A percentile compares a stretch with the other conserved stretches of the same genome.
Conservation (phyloP, 495 filamentous ascomycete species). For the Choiromyces venosus region DNA sequence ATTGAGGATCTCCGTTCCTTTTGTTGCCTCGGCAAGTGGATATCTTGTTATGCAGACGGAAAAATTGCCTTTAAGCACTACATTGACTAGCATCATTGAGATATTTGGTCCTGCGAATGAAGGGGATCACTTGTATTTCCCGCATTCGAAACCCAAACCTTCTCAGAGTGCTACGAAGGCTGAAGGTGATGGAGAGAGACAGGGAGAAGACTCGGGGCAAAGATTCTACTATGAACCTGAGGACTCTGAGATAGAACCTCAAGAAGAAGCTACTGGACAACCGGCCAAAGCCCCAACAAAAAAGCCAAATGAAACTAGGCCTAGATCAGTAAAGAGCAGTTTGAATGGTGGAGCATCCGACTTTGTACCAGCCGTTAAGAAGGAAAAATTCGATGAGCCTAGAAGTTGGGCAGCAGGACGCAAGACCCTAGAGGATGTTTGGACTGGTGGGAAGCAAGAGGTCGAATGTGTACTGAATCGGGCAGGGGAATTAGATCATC, state of each 20-base stretch:
- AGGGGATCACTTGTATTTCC: conserved; percentile 38
- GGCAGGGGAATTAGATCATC: conserved; percentile 21
- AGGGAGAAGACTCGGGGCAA: conserved; percentile 13
- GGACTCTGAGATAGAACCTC: conserved; percentile 17
- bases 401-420: conserved; percentile 19
- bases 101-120: conserved; percentile 30
- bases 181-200: conserved; percentile 25
- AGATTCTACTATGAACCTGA: conserved; percentile 35
- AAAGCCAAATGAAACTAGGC: not conserved
- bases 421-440: conserved; percentile 38
- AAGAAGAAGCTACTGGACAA: conserved; percentile 2
- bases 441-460: conserved; percentile 33
- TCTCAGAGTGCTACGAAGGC: conserved; percentile 21
- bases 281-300: not conserved
- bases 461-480: conserved; percentile 33
- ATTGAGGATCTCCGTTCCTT: conserved; percentile 32
- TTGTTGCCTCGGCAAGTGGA: conserved; percentile 6
- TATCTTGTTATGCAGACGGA: conserved; percentile 33
- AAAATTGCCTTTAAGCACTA: conserved; percentile 34
- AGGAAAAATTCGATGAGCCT: conserved; percentile 2
- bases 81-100: conserved; percentile 34
- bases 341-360: conserved; percentile 21
- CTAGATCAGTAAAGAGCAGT: conserved; percentile 16
- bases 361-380: conserved; percentile 16
- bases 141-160: conserved; percentile 33